phyloP scores from a whole-genome alignment of 164 flowering plant species.

The Vitis labrusca region DNA sequence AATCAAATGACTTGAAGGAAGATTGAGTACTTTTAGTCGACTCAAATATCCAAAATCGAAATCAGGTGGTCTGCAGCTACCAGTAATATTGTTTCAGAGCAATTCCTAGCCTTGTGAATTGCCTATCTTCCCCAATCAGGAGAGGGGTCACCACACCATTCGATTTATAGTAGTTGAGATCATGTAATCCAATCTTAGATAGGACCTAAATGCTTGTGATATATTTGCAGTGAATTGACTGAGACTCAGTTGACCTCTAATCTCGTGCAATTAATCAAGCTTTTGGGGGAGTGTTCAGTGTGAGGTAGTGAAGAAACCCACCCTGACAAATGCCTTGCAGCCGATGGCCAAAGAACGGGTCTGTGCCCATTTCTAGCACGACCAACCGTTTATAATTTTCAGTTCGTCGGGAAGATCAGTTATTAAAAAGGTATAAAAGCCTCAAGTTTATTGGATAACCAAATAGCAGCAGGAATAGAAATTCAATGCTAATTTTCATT shows the following conservation, averaged over 20 bases:
- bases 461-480: too few species aligned
- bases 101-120: slow-evolving; percentile 3
- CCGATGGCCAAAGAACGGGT: too few species aligned
- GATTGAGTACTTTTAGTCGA: slow-evolving; percentile 10
- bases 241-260: slow-evolving; percentile 4
- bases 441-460: too few species aligned
- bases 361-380: too few species aligned
- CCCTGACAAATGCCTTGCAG: too few species aligned
- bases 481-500: too few species aligned
- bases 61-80: slow-evolving; percentile 7
- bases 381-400: too few species aligned
- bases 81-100: slow-evolving; percentile 6
- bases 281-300: neutral
- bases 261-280: slow-evolving; percentile 9
- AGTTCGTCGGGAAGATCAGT: too few species aligned
- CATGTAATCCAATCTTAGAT: slow-evolving; percentile 14
- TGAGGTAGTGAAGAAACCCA: too few species aligned
- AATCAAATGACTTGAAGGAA: slow-evolving; percentile 14
- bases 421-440: too few species aligned
- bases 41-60: neutral
- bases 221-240: slow-evolving; percentile 15
- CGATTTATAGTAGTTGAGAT: slow-evolving; percentile 10
- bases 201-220: slow-evolving; percentile 6
- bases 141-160: slow-evolving; percentile 13
- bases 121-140: slow-evolving; percentile 12